These are phyloP conservation scores for Logfia minima DNA, from an alignment of 129 eudicot genomes.

Conservation along the genomic window DNA sequence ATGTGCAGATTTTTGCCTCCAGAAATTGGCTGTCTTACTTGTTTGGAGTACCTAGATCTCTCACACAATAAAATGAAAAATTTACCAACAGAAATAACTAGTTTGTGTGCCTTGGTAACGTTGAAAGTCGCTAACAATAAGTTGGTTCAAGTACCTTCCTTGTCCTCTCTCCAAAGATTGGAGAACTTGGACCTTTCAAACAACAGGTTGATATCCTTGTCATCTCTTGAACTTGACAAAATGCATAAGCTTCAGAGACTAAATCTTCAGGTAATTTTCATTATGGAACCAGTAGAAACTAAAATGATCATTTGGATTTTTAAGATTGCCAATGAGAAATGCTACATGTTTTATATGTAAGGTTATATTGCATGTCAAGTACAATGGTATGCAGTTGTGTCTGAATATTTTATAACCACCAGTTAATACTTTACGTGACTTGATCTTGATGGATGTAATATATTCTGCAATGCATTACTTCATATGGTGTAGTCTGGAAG, in stretches of 20 bases:
- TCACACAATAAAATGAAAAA: constrained; percentile 82
- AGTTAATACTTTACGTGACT: constrained; percentile 2
- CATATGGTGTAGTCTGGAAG: constrained; percentile 1
- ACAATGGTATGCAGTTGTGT: constrained; percentile 1
- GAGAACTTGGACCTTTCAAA: constrained; percentile 80
- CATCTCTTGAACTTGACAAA: constrained; percentile 53
- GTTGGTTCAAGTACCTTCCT: constrained; percentile 59
- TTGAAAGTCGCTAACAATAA: constrained; percentile 80
- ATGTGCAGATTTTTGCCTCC: constrained; percentile 90
- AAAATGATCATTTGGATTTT: background rate
- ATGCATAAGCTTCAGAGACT: constrained; percentile 68
- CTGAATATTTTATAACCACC: background rate
- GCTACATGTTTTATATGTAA: constrained; percentile 23
- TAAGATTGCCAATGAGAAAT: constrained; percentile 4
- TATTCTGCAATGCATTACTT: background rate
- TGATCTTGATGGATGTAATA: constrained; percentile 14
- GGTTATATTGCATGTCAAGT: constrained; percentile 13
- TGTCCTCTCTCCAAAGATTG: constrained; percentile 69
- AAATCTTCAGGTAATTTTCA: constrained; percentile 72
- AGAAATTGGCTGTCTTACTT: constrained; percentile 76
- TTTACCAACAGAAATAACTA: constrained; percentile 69
- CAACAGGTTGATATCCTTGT: constrained; percentile 81
- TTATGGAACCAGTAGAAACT: background rate
- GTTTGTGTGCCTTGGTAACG: constrained; percentile 55
- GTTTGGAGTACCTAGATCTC: constrained; percentile 79